phyloP scores from a whole-genome alignment of 495 filamentous ascomycete genomes.

The Hypoxylon intermedium region DNA sequence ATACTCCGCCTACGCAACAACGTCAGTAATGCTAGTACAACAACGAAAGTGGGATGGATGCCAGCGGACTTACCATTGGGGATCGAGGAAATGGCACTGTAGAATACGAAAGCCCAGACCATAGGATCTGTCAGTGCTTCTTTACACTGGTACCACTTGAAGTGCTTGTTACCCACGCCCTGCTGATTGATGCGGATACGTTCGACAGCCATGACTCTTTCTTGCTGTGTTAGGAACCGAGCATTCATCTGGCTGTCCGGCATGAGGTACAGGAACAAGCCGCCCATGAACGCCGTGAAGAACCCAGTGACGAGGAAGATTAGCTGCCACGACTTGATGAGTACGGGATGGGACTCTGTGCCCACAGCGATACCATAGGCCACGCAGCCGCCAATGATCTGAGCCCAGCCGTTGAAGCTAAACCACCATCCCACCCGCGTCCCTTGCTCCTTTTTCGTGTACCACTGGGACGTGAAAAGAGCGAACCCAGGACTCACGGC shows the following conservation, averaged over 20 bases:
- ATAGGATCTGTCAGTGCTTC: slow-evolving; percentile 59
- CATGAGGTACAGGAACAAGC: slow-evolving; percentile 67
- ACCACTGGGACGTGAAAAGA: slow-evolving; percentile 69
- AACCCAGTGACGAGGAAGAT: slow-evolving; percentile 72
- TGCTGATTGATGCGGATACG: slow-evolving; percentile 70
- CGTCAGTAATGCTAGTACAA: slow-evolving; percentile 14
- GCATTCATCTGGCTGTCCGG: slow-evolving; percentile 76
- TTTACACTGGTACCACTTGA: slow-evolving; percentile 67
- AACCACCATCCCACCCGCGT: slow-evolving; percentile 67
- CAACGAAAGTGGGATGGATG: no score
- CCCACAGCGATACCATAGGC: slow-evolving; percentile 71
- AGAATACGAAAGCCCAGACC: slow-evolving; percentile 67
- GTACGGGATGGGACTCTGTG: slow-evolving; percentile 57
- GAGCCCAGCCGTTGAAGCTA: slow-evolving; percentile 67
- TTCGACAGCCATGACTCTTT: slow-evolving; percentile 65
- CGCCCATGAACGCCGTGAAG: slow-evolving; percentile 63
- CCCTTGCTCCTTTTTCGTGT: slow-evolving; percentile 66
- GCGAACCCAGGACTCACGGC: slow-evolving; percentile 70
- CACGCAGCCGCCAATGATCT: slow-evolving; percentile 67
- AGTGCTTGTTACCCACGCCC: slow-evolving; percentile 73
- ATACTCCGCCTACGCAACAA: slow-evolving; percentile 60
- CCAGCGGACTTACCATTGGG: slow-evolving; percentile 62
- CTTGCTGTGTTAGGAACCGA: slow-evolving; percentile 68
- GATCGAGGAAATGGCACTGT: slow-evolving; percentile 66
- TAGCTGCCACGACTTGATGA: slow-evolving; percentile 70